Conservation (phyloP, 208 protist species). For the Trichomonas tenax region DNA sequence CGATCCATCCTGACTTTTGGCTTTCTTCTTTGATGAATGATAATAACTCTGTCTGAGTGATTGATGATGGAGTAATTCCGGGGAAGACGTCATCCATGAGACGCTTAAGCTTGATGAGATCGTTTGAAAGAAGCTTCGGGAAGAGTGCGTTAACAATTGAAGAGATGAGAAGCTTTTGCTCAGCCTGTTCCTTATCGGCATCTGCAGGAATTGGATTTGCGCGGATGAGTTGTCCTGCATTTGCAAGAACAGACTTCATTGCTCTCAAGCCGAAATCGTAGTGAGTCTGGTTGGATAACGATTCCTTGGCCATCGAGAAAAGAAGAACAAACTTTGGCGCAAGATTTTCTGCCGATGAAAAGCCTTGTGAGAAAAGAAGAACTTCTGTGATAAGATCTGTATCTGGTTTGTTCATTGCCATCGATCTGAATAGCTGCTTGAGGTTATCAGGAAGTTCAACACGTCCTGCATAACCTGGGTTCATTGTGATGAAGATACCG, state of each 20-base stretch:
- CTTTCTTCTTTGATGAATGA: not conserved
- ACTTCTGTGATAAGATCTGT: constrained; percentile 90
- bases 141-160: constrained; percentile 76
- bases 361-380: constrained; percentile 97
- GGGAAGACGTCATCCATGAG: constrained; percentile 90
- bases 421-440: constrained; percentile 93
- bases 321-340: constrained; percentile 89
- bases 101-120: constrained; percentile 72
- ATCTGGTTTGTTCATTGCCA: constrained; percentile 95
- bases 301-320: constrained; percentile 59
- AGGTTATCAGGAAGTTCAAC: constrained; percentile 96
- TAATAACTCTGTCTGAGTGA: not conserved
- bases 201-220: not conserved
- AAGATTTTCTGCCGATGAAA: constrained; percentile 76
- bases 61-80: constrained; percentile 33
- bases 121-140: constrained; percentile 88
- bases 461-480: constrained; percentile 95
- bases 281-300: constrained; percentile 66
- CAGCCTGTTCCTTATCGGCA: constrained; percentile 42
- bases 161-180: constrained; percentile 66
- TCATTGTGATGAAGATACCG: constrained; percentile 99
- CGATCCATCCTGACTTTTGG: not conserved
- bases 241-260: constrained; percentile 94
- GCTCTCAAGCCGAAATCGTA: constrained; percentile 99
- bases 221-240: constrained; percentile 51